Percentiles rank a stretch among this genome's conserved stretches.
Conservation (phyloP, 768 basidiomycete genomes). For the Chalciporus chontae region DNA sequence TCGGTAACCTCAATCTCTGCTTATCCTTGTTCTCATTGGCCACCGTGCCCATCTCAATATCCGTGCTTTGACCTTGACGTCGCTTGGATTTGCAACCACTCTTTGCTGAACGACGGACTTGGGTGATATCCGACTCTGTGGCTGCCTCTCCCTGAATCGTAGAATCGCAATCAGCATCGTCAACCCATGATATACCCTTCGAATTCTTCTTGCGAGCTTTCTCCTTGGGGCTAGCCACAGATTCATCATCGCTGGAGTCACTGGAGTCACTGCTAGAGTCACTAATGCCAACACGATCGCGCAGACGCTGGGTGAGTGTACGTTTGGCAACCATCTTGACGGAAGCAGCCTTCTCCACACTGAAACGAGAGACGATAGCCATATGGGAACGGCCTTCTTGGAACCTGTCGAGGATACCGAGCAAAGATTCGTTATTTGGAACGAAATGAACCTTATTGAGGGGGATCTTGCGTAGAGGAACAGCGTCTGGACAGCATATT, state of each 20-base stretch:
- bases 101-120: conserved; percentile 10
- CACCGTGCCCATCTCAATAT: conserved; percentile 23
- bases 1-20: conserved; percentile 28
- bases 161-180: conserved; percentile 31
- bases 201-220: conserved; percentile 19
- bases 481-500: conserved; percentile 52
- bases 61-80: conserved; percentile 11
- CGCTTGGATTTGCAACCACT: conserved; percentile 13
- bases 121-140: conserved; percentile 17
- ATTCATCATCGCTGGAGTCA: conserved; percentile 41
- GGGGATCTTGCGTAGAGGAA: conserved; percentile 78
- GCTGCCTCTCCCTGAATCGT: conserved; percentile 26
- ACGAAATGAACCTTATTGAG: conserved; percentile 86
- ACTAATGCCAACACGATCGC: conserved; percentile 70
- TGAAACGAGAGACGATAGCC: conserved; percentile 82
- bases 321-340: conserved; percentile 83
- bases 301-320: conserved; percentile 74
- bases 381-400: conserved; percentile 91
- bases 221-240: conserved; percentile 19
- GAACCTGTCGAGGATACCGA: conserved; percentile 83
- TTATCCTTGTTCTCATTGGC: conserved; percentile 20
- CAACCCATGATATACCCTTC: conserved; percentile 31
- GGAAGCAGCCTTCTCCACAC: conserved; percentile 67
- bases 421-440: conserved; percentile 79
- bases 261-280: conserved; percentile 57